Evolutionary conservation across 1,284 basidiomycete genomes (phyloP).

Genomic region (Vanrija humicola): DNA sequence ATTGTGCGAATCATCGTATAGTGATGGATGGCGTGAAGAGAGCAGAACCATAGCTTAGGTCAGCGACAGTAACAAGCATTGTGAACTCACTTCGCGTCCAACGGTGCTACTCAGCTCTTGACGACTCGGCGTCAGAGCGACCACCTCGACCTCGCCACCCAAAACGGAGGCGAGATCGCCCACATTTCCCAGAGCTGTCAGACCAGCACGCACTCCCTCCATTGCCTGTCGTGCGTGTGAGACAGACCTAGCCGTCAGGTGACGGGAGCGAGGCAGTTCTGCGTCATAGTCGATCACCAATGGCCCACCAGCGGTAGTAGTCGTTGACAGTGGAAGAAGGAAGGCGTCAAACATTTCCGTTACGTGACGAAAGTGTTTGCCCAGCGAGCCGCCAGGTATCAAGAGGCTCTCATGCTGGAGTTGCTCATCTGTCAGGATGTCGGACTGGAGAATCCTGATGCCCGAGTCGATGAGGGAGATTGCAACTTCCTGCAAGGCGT

Average conservation of each 20-base stretch:
- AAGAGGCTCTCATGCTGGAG: slow-evolving; percentile 28
- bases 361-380: slow-evolving; percentile 46
- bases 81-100: slow-evolving; percentile 38
- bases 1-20: slow-evolving; percentile 46
- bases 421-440: slow-evolving; percentile 29
- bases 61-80: background rate
- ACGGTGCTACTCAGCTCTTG: slow-evolving; percentile 37
- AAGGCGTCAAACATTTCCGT: slow-evolving; percentile 42
- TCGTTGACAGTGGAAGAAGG: slow-evolving; percentile 21
- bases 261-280: slow-evolving; percentile 24
- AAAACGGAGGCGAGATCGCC: slow-evolving; percentile 22
- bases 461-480: slow-evolving; percentile 36
- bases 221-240: slow-evolving; percentile 29
- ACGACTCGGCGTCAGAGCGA: slow-evolving; percentile 38
- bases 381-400: slow-evolving; percentile 41
- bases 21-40: slow-evolving; percentile 45
- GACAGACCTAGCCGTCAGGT: background rate
- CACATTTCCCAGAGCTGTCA: slow-evolving; percentile 20
- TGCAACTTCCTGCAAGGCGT: slow-evolving; percentile 32
- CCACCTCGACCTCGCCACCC: slow-evolving; percentile 25
- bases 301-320: background rate
- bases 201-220: slow-evolving; percentile 22
- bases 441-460: slow-evolving; percentile 27
- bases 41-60: slow-evolving; percentile 43
- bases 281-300: slow-evolving; percentile 41